Evolutionary conservation across 768 basidiomycete species (phyloP).

Genomic region (Tremella fuciformis): DNA sequence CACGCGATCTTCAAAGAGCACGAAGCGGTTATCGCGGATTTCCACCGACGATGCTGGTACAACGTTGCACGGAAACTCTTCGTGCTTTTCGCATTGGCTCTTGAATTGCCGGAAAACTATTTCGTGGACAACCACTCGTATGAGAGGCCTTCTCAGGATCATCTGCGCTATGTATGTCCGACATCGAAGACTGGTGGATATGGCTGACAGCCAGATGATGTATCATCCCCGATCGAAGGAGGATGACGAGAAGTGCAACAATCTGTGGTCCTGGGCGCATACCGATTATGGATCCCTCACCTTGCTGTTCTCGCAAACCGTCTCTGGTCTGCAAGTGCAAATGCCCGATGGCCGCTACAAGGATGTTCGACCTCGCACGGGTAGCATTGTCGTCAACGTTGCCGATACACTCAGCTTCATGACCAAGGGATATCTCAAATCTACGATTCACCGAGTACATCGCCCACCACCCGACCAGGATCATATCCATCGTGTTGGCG

Average conservation of each 20-base stretch:
- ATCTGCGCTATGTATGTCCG: conserved; percentile 51
- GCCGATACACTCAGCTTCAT: conserved; percentile 44
- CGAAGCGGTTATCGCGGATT: conserved; percentile 47
- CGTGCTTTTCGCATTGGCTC: conserved; percentile 43
- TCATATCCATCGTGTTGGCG: conserved; percentile 32
- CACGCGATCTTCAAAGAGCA: conserved; percentile 43
- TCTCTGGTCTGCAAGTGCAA: conserved; percentile 54
- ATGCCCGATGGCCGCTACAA: conserved; percentile 52
- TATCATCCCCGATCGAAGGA: conserved; percentile 53
- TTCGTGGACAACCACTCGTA: conserved; percentile 37
- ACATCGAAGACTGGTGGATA: background rate
- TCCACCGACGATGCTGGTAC: conserved; percentile 49
- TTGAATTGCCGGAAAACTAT: conserved; percentile 40
- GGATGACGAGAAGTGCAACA: conserved; percentile 36
- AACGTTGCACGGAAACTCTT: conserved; percentile 49
- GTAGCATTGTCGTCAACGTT: conserved; percentile 51
- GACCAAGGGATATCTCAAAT: conserved; percentile 41
- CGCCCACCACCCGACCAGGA: conserved; percentile 32
- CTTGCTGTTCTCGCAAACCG: conserved; percentile 53
- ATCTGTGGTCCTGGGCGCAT: conserved; percentile 38
- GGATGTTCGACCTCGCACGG: conserved; percentile 51
- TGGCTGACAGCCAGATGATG: conserved; percentile 58
- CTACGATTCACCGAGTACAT: conserved; percentile 29
- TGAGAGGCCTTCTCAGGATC: conserved; percentile 50
- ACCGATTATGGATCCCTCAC: conserved; percentile 51